Percentiles rank a stretch among this genome's conserved stretches.
These are phyloP conservation scores for Paramecium sonneborni DNA, from an alignment of 73 alveolate species.

Conservation along the genomic window DNA sequence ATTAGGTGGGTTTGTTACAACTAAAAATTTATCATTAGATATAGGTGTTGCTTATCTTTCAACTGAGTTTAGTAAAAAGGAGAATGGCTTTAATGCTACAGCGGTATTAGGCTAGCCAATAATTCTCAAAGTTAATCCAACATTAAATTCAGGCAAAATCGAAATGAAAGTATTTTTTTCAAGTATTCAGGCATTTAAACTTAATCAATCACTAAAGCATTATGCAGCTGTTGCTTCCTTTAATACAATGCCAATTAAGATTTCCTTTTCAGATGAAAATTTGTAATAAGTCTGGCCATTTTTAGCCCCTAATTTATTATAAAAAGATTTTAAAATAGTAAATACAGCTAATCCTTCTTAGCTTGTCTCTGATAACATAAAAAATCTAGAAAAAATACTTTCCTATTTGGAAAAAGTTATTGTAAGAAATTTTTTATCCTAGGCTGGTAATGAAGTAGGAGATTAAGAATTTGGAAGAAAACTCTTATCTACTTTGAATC, in stretches of 20 bases:
- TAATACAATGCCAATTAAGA: constrained; percentile 21
- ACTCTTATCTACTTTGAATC: background rate
- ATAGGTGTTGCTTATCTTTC: constrained; percentile 35
- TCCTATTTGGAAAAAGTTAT: constrained; percentile 1
- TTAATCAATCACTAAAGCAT: constrained; percentile 29
- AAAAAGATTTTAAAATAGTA: constrained; percentile 24
- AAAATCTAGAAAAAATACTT: constrained; percentile 29
- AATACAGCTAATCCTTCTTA: constrained; percentile 7
- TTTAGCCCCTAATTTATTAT: background rate
- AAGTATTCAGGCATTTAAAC: background rate
- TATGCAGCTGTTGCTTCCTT: constrained; percentile 52
- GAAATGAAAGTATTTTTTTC: constrained; percentile 6
- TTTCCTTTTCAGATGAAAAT: constrained; percentile 17
- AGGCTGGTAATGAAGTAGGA: constrained; percentile 27
- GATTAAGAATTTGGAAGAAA: constrained; percentile 57
- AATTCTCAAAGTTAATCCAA: constrained; percentile 43
- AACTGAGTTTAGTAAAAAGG: constrained; percentile 44
- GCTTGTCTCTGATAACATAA: background rate
- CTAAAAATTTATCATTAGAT: background rate
- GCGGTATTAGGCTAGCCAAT: constrained; percentile 53
- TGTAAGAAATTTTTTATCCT: background rate
- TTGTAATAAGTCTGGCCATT: constrained; percentile 9
- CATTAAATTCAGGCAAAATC: background rate
- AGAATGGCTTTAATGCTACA: constrained; percentile 38
- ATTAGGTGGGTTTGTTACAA: constrained; percentile 39